Evolutionary conservation across 2,329 filamentous ascomycete species (phyloP).

Genomic region (Xylaria hypoxylon): DNA sequence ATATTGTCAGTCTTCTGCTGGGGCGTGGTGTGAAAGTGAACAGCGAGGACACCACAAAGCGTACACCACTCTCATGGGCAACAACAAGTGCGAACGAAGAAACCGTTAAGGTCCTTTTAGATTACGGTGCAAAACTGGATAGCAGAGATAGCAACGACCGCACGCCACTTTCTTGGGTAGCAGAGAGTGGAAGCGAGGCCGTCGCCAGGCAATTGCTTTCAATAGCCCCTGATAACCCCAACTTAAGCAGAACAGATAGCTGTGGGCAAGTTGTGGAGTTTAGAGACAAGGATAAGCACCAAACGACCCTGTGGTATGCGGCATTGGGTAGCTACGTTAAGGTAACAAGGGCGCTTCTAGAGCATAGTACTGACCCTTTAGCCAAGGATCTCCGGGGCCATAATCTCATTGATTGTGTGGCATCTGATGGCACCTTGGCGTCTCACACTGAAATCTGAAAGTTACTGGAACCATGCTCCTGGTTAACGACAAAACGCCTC

Average conservation of each 20-base stretch:
- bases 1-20: too few species aligned
- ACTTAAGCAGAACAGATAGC: too few species aligned
- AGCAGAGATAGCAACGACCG: neutral
- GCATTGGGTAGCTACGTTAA: neutral
- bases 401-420: neutral
- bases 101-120: neutral
- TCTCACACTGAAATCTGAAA: neutral
- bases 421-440: neutral
- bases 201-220: neutral
- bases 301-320: slow-evolving; percentile 11
- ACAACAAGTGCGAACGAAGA: neutral
- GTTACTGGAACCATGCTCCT: neutral
- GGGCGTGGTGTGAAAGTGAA: too few species aligned
- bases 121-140: neutral
- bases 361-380: neutral
- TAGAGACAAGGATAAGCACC: neutral
- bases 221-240: neutral
- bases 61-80: neutral
- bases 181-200: neutral
- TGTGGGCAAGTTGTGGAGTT: neutral
- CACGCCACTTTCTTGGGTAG: slow-evolving; percentile 6
- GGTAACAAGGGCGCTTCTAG: neutral
- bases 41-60: too few species aligned
- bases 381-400: neutral
- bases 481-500: too few species aligned